These are phyloP conservation scores for Didymella keratinophila DNA, from an alignment of 2,329 filamentous ascomycete genomes.

Conservation along the genomic window DNA sequence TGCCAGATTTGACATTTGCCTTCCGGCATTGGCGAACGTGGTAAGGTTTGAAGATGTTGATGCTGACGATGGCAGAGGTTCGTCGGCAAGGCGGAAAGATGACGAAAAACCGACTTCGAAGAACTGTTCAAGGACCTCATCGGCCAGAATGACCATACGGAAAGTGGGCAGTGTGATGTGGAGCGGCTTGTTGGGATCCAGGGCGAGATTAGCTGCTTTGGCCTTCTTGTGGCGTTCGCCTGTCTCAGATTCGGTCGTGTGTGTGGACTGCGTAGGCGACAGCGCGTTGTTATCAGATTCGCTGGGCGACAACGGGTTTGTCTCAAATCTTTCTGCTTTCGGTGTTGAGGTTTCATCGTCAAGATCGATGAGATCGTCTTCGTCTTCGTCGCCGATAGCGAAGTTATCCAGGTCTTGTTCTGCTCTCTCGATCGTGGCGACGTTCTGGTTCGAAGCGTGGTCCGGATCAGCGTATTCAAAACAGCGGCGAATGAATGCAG, in stretches of 20 bases:
- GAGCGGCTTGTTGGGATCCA: slow-evolving; percentile 91
- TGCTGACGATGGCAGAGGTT: slow-evolving; percentile 57
- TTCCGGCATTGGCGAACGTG: slow-evolving; percentile 76
- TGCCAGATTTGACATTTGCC: slow-evolving; percentile 54
- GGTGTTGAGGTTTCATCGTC: slow-evolving; percentile 51
- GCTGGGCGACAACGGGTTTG: slow-evolving; percentile 38
- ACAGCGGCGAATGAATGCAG: slow-evolving; percentile 92
- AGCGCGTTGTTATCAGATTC: slow-evolving; percentile 37
- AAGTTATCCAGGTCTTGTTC: slow-evolving; percentile 64
- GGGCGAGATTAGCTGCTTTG: slow-evolving; percentile 83
- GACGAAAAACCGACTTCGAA: slow-evolving; percentile 95
- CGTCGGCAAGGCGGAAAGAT: slow-evolving; percentile 86
- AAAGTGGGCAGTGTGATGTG: slow-evolving; percentile 98
- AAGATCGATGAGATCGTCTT: slow-evolving; percentile 70
- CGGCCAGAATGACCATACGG: slow-evolving; percentile 96
- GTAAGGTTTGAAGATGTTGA: slow-evolving; percentile 75
- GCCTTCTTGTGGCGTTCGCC: slow-evolving; percentile 60
- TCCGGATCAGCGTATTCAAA: slow-evolving; percentile 98
- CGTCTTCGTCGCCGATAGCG: slow-evolving; percentile 74
- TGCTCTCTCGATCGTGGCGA: slow-evolving; percentile 39
- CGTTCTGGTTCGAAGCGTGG: slow-evolving; percentile 66
- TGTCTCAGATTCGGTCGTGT: slow-evolving; percentile 34
- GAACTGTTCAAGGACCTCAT: slow-evolving; percentile 94
- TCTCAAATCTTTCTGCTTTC: slow-evolving; percentile 34
- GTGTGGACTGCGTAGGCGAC: slow-evolving; percentile 36